phyloP scores from a whole-genome alignment of 2,329 filamentous ascomycete genomes.

The Apiospora phragmitis region DNA sequence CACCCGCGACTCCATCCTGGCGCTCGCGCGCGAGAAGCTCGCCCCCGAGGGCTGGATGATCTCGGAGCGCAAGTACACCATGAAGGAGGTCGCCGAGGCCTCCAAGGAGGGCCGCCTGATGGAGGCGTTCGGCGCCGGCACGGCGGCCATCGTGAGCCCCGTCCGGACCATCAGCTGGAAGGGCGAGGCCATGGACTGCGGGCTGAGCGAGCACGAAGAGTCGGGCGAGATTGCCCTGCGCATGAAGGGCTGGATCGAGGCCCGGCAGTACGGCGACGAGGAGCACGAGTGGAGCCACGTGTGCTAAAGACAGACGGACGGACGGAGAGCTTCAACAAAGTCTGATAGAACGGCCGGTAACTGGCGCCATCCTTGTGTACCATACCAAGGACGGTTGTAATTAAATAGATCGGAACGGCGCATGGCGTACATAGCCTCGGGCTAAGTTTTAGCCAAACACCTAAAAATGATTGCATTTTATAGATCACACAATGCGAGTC shows the following conservation, averaged over 20 bases:
- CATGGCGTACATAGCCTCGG: conserved; percentile 12
- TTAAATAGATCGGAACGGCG: conserved; percentile 8
- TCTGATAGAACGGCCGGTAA: neutral
- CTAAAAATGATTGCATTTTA: neutral
- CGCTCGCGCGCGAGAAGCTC: conserved; percentile 80
- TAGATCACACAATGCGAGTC: neutral
- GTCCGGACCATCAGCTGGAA: conserved; percentile 89
- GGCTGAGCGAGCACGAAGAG: conserved; percentile 77
- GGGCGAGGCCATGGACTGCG: conserved; percentile 79
- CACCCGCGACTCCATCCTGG: conserved; percentile 87
- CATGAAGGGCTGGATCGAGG: conserved; percentile 98
- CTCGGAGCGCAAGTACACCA: conserved; percentile 87
- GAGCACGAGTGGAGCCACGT: conserved; percentile 85
- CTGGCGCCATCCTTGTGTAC: neutral
- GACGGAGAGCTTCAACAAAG: neutral
- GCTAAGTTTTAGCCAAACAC: conserved; percentile 9
- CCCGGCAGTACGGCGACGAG: conserved; percentile 91
- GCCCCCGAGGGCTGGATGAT: conserved; percentile 85
- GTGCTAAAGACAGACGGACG: neutral
- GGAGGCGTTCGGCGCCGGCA: conserved; percentile 92
- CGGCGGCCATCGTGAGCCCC: conserved; percentile 90
- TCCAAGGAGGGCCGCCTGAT: conserved; percentile 81
- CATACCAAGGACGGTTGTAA: neutral
- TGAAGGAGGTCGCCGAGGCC: conserved; percentile 81
- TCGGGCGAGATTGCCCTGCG: conserved; percentile 80